Conservation (phyloP, 805 yeast genomes). For the Cyberlindnera subsufficiens region DNA sequence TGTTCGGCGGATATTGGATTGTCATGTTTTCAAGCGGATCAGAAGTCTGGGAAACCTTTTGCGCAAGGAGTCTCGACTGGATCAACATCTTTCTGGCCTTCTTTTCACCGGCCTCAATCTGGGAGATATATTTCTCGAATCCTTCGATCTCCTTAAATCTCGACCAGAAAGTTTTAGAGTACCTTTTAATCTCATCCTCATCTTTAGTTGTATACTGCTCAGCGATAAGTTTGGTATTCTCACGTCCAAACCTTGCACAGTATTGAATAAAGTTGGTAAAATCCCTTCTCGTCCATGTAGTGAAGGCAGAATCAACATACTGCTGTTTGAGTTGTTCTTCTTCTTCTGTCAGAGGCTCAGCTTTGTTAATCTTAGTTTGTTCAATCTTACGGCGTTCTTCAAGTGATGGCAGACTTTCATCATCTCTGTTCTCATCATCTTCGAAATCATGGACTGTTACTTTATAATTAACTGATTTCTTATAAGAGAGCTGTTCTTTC, state of each 20-base stretch:
- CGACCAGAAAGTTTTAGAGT: constrained; percentile 60
- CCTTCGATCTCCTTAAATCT: constrained; percentile 59
- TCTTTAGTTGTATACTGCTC: constrained; percentile 51
- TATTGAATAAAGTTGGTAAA: constrained; percentile 67
- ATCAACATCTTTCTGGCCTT: constrained; percentile 47
- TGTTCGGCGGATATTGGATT: constrained; percentile 77
- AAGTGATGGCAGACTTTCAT: constrained; percentile 4
- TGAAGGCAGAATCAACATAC: constrained; percentile 52
- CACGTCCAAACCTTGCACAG: constrained; percentile 61
- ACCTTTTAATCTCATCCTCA: constrained; percentile 51
- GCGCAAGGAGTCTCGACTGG: constrained; percentile 50
- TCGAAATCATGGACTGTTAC: constrained; percentile 57
- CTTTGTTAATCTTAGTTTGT: constrained; percentile 53
- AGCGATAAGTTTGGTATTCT: constrained; percentile 43
- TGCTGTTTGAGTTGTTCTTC: constrained; percentile 50
- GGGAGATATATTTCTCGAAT: constrained; percentile 61
- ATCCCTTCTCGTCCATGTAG: constrained; percentile 69
- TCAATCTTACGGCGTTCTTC: constrained; percentile 22
- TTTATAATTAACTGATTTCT: constrained; percentile 51
- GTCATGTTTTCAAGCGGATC: constrained; percentile 58
- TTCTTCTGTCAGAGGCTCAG: constrained; percentile 56
- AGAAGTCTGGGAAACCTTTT: constrained; percentile 46
- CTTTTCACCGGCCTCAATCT: constrained; percentile 69
- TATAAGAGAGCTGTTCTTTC: constrained; percentile 60
- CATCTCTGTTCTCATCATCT: constrained; percentile 25